Percentiles rank a stretch among this genome's conserved stretches.
phyloP scores from a whole-genome alignment of 2,329 filamentous ascomycete species.

The Epichloe typhina region DNA sequence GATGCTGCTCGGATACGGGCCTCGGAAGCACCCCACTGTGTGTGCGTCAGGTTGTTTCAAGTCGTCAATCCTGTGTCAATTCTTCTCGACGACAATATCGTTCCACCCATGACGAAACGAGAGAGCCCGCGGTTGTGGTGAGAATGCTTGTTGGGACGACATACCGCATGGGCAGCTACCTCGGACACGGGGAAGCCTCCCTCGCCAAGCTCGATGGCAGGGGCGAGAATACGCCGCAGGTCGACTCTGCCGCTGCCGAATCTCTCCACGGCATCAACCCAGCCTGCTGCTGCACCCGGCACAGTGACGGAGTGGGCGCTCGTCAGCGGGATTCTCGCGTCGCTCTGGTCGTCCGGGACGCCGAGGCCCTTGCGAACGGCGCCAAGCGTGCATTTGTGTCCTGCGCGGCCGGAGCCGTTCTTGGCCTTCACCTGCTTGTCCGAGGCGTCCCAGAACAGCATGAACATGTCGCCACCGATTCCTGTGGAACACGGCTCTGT shows the following conservation, averaged over 20 bases:
- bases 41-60: constrained; percentile 20
- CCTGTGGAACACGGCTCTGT: constrained; percentile 89
- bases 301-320: constrained; percentile 76
- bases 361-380: constrained; percentile 57
- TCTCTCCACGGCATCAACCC: constrained; percentile 76
- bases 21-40: constrained; percentile 67
- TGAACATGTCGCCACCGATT: constrained; percentile 96
- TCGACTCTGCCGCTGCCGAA: constrained; percentile 81
- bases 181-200: constrained; percentile 80
- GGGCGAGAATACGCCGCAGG: constrained; percentile 63
- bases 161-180: constrained; percentile 53
- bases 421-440: constrained; percentile 71
- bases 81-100: not conserved
- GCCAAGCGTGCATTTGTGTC: constrained; percentile 54
- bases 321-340: constrained; percentile 52
- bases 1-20: constrained; percentile 54
- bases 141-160: constrained; percentile 17
- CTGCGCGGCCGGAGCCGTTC: constrained; percentile 85
- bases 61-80: too few relatives aligned
- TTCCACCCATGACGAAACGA: not conserved
- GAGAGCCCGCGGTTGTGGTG: too few relatives aligned
- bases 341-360: constrained; percentile 38
- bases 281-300: constrained; percentile 83
- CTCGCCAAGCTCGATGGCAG: constrained; percentile 77
- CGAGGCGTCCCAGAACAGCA: constrained; percentile 77